Base-by-base conservation (phyloP, 176 grass and related monocot species). In the Ampelocalamus luodianensis region DNA sequence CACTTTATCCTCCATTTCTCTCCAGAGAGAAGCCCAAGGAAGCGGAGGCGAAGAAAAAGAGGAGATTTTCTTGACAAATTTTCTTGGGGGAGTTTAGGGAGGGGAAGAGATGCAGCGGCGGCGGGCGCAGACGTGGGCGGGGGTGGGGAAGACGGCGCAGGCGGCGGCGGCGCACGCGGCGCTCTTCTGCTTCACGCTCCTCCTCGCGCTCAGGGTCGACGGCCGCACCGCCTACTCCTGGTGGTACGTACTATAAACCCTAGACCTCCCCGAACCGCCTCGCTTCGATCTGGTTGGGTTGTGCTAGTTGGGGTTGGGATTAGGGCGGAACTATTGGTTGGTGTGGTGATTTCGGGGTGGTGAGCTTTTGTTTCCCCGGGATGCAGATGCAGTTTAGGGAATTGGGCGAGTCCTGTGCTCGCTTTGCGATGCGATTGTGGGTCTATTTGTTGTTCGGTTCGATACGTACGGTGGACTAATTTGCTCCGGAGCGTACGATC, bases 71-170 rank as follows among this genome's bases (percentile, higher is more conserved):
- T 53, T 45, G 43, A 11, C 10, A 2, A 11, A 12, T 6, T 16
- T 11, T 8, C 5, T 10, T 16, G 53, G 68, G 68, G 23, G 74
- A 65, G 38, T 7, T 27, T 34, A 11, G 10, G 45, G 14, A 54
- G 42, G n/a, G 56, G 72, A 27, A n/a, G 87, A 48, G 76, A 95
- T 95, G 96, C 81, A 92, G 76, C 96, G 91, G 83, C 85, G 93
- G 65, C 88, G 88, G 65, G 88, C 86, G 46, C 91, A 89, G 88
- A 91, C 91, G 71, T 99, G 91, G 97, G 88, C 80, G 29, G 87
- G 86, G 80, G 93, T 94, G 38, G 97, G 93, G 40, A 99, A 96
- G 86, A 87, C 91, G 88, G 93, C 93, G 84, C 97, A 96, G 88
- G 91, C 86, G 71, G 91, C 86, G 49, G 90, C 86, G 37, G 93